Evolutionary conservation across 495 filamentous ascomycete species (phyloP).

Genomic region (Annulohypoxylon maeteangense): DNA sequence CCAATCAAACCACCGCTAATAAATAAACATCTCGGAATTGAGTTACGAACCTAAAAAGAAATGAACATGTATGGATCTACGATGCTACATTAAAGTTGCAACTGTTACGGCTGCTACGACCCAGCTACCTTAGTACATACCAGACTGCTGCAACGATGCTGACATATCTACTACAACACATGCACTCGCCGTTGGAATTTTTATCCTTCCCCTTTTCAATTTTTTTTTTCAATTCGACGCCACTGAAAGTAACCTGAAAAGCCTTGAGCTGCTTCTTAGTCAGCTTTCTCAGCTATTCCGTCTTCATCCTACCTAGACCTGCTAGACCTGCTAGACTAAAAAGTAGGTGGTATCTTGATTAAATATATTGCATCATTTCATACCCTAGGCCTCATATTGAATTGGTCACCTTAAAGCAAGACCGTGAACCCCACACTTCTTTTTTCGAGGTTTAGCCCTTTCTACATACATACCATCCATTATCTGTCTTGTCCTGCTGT

Average conservation of each 20-base stretch:
- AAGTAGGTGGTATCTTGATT: constrained; percentile 26
- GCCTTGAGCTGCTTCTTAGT: neutral
- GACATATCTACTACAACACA: neutral
- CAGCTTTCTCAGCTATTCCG: neutral
- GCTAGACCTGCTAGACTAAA: constrained; percentile 4
- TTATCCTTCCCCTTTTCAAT: neutral
- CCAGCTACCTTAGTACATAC: too few species aligned
- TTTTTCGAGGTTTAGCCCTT: constrained; percentile 20
- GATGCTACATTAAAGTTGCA: neutral
- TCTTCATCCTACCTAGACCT: neutral
- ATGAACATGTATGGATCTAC: neutral
- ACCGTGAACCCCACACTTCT: constrained; percentile 17
- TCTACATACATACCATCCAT: constrained; percentile 1
- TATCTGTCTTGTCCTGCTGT: constrained; percentile 5
- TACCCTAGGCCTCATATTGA: neutral
- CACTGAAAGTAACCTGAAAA: neutral
- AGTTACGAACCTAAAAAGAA: neutral
- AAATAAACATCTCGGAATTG: constrained; percentile 11
- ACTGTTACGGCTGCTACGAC: neutral
- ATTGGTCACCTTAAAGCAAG: constrained; percentile 4
- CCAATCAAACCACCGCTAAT: neutral
- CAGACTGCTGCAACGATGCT: neutral
- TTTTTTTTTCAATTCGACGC: neutral
- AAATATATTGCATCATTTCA: constrained; percentile 40
- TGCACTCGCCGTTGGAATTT: neutral